Evolutionary conservation across 257 asterid genomes (phyloP), one percentile per base, ranked within the genome.

Genomic region (Parsonsia alboflavescens): DNA sequence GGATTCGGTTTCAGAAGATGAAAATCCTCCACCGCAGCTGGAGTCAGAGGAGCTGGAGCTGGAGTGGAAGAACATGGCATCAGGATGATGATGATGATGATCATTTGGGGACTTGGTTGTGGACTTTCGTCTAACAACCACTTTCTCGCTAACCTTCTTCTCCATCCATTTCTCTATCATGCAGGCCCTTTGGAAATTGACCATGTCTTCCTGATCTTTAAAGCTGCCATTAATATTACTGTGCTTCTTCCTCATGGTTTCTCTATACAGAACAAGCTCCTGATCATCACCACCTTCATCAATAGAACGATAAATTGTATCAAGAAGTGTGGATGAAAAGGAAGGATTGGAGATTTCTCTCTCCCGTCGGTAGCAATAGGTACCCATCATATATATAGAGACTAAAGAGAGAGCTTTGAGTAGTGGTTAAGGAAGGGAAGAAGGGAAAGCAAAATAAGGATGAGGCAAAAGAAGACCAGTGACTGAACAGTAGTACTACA

Each of bases 141-240:
- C 85, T 54, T 85, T 85, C 17, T 83, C 88, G 57, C 68, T 77
- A 6, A 58, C 86, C 80, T 86, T 87, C 80, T 93, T 86, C 81
- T 89, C 95, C 95, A 89, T 91, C 97, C 97, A 94, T 58, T 89
- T 90, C 87, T 94, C 97, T 56, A 91, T 87, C 91, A 88, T 83
- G 77, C 90, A 83, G 10, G 87, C 88, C 41, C 97, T 85, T 67
- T 78, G 91, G 76, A 83, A 86, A 73, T 82, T 86, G 21, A 86
- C 94, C 84, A 83, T 82, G 9, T 85, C 92, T 56, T 85, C 95
- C 7, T 82, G 84, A 44, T 79, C 86, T 26, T 49, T 58, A 53
- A 73, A 81, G 71, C 62, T 28, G 48, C 53, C 7, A 6, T 41
- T 12, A 10, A 22, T 53, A 61, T 28, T 78, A 54, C 73, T 77